Percentiles rank a stretch among this genome's conserved stretches.
These are phyloP conservation scores for Daldinia vernicosa DNA, from an alignment of 495 filamentous ascomycete genomes.

Conservation along the genomic window DNA sequence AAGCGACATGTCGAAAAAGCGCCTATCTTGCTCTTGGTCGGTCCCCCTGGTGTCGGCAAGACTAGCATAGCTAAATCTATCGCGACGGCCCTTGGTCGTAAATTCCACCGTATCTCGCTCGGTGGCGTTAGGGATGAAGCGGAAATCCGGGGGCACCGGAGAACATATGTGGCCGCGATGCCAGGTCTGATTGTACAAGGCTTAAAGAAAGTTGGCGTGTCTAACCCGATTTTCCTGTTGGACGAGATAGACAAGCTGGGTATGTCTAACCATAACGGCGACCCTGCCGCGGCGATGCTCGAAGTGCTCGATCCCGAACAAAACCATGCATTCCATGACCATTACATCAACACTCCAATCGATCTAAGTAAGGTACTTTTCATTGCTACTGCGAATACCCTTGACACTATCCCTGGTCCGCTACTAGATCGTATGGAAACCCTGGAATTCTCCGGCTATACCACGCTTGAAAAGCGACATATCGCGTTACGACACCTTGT, in stretches of 20 bases:
- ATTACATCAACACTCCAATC: conserved; percentile 96
- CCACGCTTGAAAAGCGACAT: conserved; percentile 96
- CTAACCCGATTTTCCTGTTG: conserved; percentile 94
- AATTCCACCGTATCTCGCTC: conserved; percentile 97
- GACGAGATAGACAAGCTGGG: conserved; percentile 99
- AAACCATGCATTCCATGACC: conserved; percentile 92
- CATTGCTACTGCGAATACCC: conserved; percentile 96
- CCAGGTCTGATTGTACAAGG: conserved; percentile 94
- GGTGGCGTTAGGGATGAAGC: conserved; percentile 97
- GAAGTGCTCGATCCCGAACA: conserved; percentile 99
- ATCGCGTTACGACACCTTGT: conserved; percentile 94
- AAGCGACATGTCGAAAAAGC: conserved; percentile 91
- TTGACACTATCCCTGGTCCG: conserved; percentile 94
- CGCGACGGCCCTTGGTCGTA: conserved; percentile 87
- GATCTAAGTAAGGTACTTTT: conserved; percentile 97
- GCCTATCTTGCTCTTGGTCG: conserved; percentile 91
- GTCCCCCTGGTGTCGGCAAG: conserved; percentile 96
- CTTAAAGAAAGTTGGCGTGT: conserved; percentile 93
- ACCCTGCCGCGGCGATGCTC: conserved; percentile 98
- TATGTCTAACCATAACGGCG: conserved; percentile 89
- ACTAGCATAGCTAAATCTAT: conserved; percentile 95
- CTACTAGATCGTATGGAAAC: conserved; percentile 98
- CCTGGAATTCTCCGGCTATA: conserved; percentile 91
- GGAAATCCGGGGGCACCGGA: conserved; percentile 93
- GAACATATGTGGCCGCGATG: conserved; percentile 99